phyloP scores from a whole-genome alignment of 306 rosid genomes.

The Cicer arietinum region DNA sequence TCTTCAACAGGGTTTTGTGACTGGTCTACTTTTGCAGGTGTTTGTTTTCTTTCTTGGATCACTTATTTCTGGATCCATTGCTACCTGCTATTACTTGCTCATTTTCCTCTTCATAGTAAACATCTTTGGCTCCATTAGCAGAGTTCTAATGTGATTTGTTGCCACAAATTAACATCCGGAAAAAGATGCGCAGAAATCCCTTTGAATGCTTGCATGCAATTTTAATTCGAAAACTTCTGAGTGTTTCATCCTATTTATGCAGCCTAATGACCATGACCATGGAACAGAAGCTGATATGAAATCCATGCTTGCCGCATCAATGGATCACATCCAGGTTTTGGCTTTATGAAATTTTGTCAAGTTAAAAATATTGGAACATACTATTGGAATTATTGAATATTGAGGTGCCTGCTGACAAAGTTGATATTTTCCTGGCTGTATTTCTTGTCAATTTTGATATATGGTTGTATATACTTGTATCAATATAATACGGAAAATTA shows the following conservation, averaged over 20 bases:
- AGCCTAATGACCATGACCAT: constrained; percentile 91
- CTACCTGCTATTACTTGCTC: background rate
- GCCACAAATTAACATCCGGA: background rate
- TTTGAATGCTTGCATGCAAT: constrained; percentile 22
- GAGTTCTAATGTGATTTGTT: constrained; percentile 20
- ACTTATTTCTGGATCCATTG: background rate
- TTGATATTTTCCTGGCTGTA: constrained; percentile 16
- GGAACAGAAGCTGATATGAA: constrained; percentile 66
- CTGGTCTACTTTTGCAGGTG: constrained; percentile 86
- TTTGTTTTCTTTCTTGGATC: background rate
- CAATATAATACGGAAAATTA: constrained; percentile 23
- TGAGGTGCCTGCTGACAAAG: constrained; percentile 10
- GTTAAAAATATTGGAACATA: constrained; percentile 21
- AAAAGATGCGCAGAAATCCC: background rate
- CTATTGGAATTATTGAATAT: constrained; percentile 23
- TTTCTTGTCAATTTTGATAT: constrained; percentile 16
- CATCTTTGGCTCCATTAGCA: constrained; percentile 19
- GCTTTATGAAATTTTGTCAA: constrained; percentile 21
- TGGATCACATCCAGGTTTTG: constrained; percentile 91
- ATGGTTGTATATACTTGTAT: background rate
- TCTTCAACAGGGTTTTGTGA: constrained; percentile 96
- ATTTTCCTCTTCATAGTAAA: background rate
- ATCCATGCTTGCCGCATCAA: constrained; percentile 72
- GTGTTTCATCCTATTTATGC: constrained; percentile 50
- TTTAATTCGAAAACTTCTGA: constrained; percentile 13